Percentiles rank a stretch among this genome's conserved stretches.
phyloP scores from a whole-genome alignment of 129 eudicot genomes.

The Saussurea involucrata region DNA sequence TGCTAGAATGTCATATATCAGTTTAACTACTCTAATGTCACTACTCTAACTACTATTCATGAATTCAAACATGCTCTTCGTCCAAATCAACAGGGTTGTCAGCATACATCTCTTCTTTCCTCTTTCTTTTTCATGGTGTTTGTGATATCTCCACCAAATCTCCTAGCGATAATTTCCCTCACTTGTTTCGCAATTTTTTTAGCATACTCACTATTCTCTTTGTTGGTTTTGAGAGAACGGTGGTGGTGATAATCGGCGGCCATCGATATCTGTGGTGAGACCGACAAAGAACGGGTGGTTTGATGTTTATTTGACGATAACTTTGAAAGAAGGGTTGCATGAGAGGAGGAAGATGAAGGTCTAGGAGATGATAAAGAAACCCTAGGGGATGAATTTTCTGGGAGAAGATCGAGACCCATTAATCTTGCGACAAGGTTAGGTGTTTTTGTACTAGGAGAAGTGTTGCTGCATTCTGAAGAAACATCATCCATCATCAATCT shows the following conservation, averaged over 20 bases:
- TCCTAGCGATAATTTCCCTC: slow-evolving; percentile 54
- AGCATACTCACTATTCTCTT: slow-evolving; percentile 64
- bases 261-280: slow-evolving; percentile 58
- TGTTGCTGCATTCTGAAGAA: slow-evolving; percentile 55
- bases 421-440: slow-evolving; percentile 88
- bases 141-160: slow-evolving; percentile 77
- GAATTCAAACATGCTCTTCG: too few relatives aligned
- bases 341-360: slow-evolving; percentile 27
- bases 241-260: slow-evolving; percentile 41
- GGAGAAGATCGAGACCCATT: slow-evolving; percentile 95
- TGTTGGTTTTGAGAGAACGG: slow-evolving; percentile 69
- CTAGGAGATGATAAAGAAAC: slow-evolving; percentile 31
- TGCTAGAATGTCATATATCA: too few relatives aligned
- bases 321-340: slow-evolving; percentile 28
- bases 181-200: slow-evolving; percentile 64
- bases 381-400: slow-evolving; percentile 59
- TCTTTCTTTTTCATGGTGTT: slow-evolving; percentile 46
- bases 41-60: too few relatives aligned
- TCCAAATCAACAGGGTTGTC: too few relatives aligned
- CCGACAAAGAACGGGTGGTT: slow-evolving; percentile 50
- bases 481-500: slow-evolving; percentile 43
- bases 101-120: slow-evolving; percentile 45
- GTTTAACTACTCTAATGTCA: too few relatives aligned
- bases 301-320: slow-evolving; percentile 9
- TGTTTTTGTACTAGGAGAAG: slow-evolving; percentile 68